A percentile compares a stretch with the other conserved stretches of the same genome.
Conservation (phyloP, 495 filamentous ascomycete genomes). For the Ascobolus immersus region DNA sequence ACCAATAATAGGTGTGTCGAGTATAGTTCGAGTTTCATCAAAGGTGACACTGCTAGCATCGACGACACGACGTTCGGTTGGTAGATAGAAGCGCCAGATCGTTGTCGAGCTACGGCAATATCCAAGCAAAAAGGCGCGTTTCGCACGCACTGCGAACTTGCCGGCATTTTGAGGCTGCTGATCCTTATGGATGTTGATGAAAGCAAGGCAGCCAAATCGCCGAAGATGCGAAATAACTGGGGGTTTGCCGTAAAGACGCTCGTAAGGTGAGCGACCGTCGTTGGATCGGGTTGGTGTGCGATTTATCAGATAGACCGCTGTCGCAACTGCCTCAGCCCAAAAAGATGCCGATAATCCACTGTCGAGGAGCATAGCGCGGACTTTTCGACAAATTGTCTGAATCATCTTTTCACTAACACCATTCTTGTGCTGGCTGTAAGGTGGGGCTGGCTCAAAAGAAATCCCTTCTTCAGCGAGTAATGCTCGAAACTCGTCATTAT, state of each 20-base stretch:
- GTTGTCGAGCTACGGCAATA: neutral
- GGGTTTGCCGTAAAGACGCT: neutral
- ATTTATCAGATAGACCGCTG: neutral
- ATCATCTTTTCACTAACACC: slow-evolving; percentile 4
- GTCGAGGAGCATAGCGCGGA: neutral
- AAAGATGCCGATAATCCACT: neutral
- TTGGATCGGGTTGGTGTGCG: neutral
- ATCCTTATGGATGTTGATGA: neutral
- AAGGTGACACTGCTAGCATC: too few species aligned
- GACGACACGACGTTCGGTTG: too few species aligned
- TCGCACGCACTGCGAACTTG: neutral
- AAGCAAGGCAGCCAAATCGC: neutral
- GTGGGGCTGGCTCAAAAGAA: slow-evolving; percentile 1
- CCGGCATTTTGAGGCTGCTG: neutral
- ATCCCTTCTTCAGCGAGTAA: neutral
- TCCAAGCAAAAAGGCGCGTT: neutral
- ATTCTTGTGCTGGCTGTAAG: slow-evolving; percentile 3
- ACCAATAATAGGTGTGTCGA: too few species aligned
- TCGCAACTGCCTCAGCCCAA: slow-evolving; percentile 3
- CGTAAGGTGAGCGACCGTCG: neutral
- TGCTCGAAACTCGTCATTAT: neutral
- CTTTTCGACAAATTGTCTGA: slow-evolving; percentile 1
- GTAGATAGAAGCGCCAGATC: too few species aligned
- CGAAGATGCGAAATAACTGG: neutral
- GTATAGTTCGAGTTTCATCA: too few species aligned